A percentile compares a stretch with the other conserved stretches of the same genome.
Evolutionary conservation across 495 filamentous ascomycete genomes (phyloP).

Genomic region (Cladorrhinum samala): DNA sequence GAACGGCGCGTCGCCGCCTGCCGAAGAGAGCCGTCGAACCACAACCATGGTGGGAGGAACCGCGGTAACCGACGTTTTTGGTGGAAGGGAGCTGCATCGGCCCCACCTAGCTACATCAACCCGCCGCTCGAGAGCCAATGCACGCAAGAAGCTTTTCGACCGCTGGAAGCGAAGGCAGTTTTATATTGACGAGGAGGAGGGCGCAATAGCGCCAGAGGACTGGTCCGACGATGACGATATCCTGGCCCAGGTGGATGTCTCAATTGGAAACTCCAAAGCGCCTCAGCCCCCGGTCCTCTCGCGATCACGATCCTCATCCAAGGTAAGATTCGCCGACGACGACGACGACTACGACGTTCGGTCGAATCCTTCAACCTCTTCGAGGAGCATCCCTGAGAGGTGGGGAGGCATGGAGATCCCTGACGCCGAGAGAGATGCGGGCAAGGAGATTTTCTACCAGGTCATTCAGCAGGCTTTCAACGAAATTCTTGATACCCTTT

Average conservation of each 20-base stretch:
- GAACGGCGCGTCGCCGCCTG: not conserved
- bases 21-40: constrained; percentile 1
- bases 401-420: constrained; percentile 81
- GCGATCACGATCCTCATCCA: constrained; percentile 77
- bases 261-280: constrained; percentile 36
- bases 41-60: too few species aligned
- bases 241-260: constrained; percentile 34
- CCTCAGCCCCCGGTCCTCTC: constrained; percentile 46
- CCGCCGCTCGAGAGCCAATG: constrained; percentile 15
- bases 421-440: constrained; percentile 72
- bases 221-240: constrained; percentile 59
- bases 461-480: constrained; percentile 87
- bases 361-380: constrained; percentile 76
- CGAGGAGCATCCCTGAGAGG: constrained; percentile 70
- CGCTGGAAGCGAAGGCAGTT: constrained; percentile 69
- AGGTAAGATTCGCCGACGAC: constrained; percentile 78
- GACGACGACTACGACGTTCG: constrained; percentile 63
- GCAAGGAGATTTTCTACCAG: constrained; percentile 85
- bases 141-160: constrained; percentile 55
- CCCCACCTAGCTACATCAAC: constrained; percentile 1
- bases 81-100: not conserved
- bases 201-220: constrained; percentile 55
- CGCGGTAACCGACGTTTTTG: not conserved
- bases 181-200: constrained; percentile 77
- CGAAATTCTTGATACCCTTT: constrained; percentile 80